A percentile compares a stretch with the other conserved stretches of the same genome.
These are phyloP conservation scores for Akanthomyces lecanii DNA, from an alignment of 2,329 filamentous ascomycete genomes.

Conservation along the genomic window DNA sequence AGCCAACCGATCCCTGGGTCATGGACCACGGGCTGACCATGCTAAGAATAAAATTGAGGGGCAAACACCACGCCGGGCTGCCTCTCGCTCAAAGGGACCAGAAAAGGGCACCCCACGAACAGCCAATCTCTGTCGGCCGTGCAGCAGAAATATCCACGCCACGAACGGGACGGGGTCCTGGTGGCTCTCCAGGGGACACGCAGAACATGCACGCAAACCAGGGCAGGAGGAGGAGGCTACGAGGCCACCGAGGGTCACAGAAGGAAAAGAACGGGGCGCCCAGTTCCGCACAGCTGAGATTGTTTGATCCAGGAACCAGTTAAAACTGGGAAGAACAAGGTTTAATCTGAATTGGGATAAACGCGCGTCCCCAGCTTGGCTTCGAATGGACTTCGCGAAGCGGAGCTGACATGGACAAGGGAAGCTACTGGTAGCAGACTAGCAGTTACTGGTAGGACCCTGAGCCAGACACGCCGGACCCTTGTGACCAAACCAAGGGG, in stretches of 20 bases:
- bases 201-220: too few relatives aligned
- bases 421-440: neutral
- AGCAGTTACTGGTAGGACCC: neutral
- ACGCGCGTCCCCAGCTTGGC: slow-evolving; percentile 6
- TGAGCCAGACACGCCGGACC: neutral
- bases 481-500: neutral
- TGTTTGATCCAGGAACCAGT: neutral
- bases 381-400: neutral
- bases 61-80: neutral
- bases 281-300: too few relatives aligned
- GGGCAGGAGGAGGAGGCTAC: too few relatives aligned
- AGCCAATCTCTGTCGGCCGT: neutral
- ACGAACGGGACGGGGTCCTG: too few relatives aligned
- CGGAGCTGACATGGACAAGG: neutral
- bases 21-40: neutral
- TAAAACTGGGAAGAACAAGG: neutral
- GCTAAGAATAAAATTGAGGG: neutral
- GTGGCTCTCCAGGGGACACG: too few relatives aligned
- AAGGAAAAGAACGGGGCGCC: neutral
- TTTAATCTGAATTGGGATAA: neutral
- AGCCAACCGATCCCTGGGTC: neutral
- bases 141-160: neutral
- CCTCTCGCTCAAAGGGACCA: neutral
- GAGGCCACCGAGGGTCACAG: too few relatives aligned
- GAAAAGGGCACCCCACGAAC: neutral